phyloP scores from a whole-genome alignment of 345 rosid species.

The Heritiera fomes region DNA sequence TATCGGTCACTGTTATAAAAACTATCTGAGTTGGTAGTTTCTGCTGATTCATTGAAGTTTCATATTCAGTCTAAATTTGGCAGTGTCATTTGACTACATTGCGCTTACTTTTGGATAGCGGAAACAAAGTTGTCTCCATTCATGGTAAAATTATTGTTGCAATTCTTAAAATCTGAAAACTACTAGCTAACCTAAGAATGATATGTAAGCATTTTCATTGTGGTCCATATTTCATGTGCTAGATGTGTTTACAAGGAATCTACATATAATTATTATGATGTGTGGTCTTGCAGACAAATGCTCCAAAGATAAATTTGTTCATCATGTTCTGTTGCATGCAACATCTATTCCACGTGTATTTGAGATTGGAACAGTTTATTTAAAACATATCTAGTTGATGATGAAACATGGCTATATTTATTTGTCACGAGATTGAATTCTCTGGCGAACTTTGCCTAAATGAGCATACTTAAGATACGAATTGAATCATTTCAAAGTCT shows the following conservation, averaged over 20 bases:
- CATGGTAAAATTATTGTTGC: neutral
- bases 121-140: neutral
- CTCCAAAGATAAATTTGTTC: neutral
- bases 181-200: neutral
- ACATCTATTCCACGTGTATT: neutral
- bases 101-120: neutral
- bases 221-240: neutral
- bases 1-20: neutral
- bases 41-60: neutral
- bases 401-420: neutral
- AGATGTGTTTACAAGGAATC: neutral
- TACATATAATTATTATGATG: neutral
- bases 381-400: neutral
- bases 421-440: neutral
- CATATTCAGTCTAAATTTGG: neutral
- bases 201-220: neutral
- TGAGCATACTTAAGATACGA: neutral
- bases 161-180: neutral
- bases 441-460: neutral
- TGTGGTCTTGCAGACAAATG: neutral
- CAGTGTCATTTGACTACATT: neutral
- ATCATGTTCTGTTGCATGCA: neutral
- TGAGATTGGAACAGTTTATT: neutral
- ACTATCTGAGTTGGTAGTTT: neutral
- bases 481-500: neutral